Evolutionary conservation across 305 asterid genomes (phyloP), one percentile per base, ranked within the genome.

Genomic region (Coffea humblotiana): DNA sequence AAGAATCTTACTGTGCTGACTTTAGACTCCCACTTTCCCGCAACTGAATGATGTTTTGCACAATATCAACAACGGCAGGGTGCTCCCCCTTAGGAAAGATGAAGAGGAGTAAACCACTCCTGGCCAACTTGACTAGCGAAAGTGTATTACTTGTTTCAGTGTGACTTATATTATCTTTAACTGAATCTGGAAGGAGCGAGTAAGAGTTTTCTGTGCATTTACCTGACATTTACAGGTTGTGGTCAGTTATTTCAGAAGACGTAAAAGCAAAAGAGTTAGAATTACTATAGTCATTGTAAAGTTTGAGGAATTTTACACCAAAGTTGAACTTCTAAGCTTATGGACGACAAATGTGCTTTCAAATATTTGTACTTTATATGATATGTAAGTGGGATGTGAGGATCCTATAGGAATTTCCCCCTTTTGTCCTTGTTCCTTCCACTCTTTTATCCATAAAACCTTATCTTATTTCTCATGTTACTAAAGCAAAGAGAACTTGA

Each of bases 91-190:
- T 71, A 21, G 87, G 91, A 81, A 84, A 81, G 75, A 79, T 77
- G 43, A 88, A 81, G 79, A 86, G 88, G 67, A 88, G 83, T 74
- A 88, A 77, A 58, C 91, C 88, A 12, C 88, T 88, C 82, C 86
- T 71, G 9, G 84, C 84, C 86, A 88, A 69, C 86, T 88, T 88
- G 71, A 88, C 88, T 51, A 88, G 87, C 18, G 91, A 86, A 82
- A 88, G 88, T 48, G 78, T 52, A 80, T 25, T 71, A 72, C 70
- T 78, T 69, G 67, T 77, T 80, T 75, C 84, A 43, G 48, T 73
- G 71, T 35, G 80, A 64, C 71, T 76, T 69, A 35, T 78, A 77
- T 75, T 70, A 64, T 48, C 48, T 2, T 74, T 37, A 74, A 52
- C 80, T 56, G 86, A 82, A 80, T 76, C 88, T 81, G 77, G 79